These are phyloP conservation scores for Solanum sparsipilum DNA, from an alignment of 257 asterid genomes.

Conservation along the genomic window DNA sequence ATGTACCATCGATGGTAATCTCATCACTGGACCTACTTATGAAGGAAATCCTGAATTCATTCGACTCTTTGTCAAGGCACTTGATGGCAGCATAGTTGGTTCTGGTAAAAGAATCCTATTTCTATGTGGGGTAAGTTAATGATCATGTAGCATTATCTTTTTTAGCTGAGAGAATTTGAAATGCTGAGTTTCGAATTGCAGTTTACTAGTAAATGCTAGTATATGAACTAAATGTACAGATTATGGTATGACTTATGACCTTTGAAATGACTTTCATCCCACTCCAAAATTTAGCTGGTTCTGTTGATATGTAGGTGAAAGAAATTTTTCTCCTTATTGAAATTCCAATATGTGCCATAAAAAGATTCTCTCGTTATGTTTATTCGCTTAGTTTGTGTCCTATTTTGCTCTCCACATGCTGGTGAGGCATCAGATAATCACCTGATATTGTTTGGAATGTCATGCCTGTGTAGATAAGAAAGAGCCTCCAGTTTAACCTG, in stretches of 20 bases:
- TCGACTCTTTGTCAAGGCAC: conserved; percentile 63
- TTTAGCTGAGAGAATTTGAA: background rate
- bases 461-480: background rate
- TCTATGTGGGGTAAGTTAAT: conserved; percentile 79
- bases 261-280: background rate
- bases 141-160: background rate
- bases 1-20: conserved; percentile 67
- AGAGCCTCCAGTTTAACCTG: background rate
- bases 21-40: conserved; percentile 74
- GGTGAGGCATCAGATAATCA: background rate
- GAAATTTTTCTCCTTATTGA: background rate
- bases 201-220: background rate
- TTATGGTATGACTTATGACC: background rate
- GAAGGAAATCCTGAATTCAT: conserved; percentile 87
- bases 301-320: background rate
- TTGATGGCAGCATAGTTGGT: conserved; percentile 76
- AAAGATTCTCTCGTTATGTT: background rate
- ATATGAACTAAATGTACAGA: background rate
- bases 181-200: background rate
- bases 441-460: background rate
- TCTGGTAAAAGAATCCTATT: conserved; percentile 67
- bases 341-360: background rate
- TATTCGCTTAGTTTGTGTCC: background rate
- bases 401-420: background rate
- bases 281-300: background rate